These are phyloP conservation scores for Acidiella bohemica DNA, from an alignment of 495 filamentous ascomycete species.

Conservation along the genomic window DNA sequence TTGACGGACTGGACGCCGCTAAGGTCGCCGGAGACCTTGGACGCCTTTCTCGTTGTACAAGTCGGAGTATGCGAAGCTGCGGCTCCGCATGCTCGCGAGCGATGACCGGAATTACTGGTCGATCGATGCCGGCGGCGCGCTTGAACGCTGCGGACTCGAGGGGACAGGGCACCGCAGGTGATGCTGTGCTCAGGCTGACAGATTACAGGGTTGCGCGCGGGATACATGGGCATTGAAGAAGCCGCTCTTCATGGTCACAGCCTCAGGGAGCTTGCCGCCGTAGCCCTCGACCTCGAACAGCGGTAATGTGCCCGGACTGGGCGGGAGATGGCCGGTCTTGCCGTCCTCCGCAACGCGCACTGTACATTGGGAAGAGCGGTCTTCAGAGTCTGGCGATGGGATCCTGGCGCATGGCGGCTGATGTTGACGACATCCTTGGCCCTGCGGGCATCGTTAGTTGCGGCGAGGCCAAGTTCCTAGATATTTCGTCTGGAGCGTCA, in stretches of 20 bases:
- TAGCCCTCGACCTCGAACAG: slow-evolving; percentile 29
- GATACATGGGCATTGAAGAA: slow-evolving; percentile 35
- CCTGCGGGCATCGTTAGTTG: too few relatives aligned
- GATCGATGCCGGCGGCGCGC: slow-evolving; percentile 12
- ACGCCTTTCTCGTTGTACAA: slow-evolving; percentile 17
- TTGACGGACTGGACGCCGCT: slow-evolving; percentile 18
- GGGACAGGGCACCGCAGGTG: slow-evolving; percentile 22
- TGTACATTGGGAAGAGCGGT: slow-evolving; percentile 29
- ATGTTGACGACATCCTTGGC: neutral
- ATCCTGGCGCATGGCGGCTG: too few relatives aligned
- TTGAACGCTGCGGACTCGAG: slow-evolving; percentile 19
- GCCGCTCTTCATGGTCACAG: slow-evolving; percentile 31
- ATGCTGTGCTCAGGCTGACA: slow-evolving; percentile 14
- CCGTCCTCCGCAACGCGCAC: slow-evolving; percentile 35
- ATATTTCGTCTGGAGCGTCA: too few relatives aligned
- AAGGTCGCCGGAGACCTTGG: slow-evolving; percentile 19
- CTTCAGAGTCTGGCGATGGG: too few relatives aligned
- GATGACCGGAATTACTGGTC: slow-evolving; percentile 17
- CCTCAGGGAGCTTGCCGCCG: slow-evolving; percentile 20
- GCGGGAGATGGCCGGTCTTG: slow-evolving; percentile 27
- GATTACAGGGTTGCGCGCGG: slow-evolving; percentile 1
- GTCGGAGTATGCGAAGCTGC: slow-evolving; percentile 23
- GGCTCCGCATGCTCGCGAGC: slow-evolving; percentile 13
- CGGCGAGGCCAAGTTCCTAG: too few relatives aligned
- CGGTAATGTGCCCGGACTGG: slow-evolving; percentile 30